phyloP scores from a whole-genome alignment of 2,329 filamentous ascomycete genomes.

The Emmonsia crescens region DNA sequence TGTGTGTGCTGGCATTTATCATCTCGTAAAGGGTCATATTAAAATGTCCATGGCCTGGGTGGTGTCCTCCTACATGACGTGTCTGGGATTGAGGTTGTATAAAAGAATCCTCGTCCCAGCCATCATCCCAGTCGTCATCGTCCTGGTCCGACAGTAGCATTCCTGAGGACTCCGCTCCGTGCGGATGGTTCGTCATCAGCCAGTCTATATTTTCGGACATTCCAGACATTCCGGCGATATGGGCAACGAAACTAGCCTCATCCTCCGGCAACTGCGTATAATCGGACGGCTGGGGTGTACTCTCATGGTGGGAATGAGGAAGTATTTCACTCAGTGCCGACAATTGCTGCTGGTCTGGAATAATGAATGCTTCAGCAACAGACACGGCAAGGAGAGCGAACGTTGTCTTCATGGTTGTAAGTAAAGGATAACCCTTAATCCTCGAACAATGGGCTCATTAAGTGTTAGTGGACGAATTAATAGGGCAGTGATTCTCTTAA shows the following conservation, averaged over 20 bases:
- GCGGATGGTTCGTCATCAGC: background rate
- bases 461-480: background rate
- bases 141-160: background rate
- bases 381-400: constrained; percentile 37
- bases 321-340: constrained; percentile 13
- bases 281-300: background rate
- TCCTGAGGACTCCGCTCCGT: background rate
- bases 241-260: background rate
- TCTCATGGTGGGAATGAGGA: constrained; percentile 3
- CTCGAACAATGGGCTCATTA: background rate
- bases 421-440: background rate
- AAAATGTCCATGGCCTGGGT: constrained; percentile 32
- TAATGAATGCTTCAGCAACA: constrained; percentile 39
- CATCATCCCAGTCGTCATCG: constrained; percentile 3
- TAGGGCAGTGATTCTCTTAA: background rate
- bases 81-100: background rate
- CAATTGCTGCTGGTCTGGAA: constrained; percentile 40
- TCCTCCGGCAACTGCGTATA: background rate
- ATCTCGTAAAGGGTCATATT: constrained; percentile 71
- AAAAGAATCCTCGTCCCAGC: background rate
- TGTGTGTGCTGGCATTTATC: constrained; percentile 64
- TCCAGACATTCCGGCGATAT: background rate
- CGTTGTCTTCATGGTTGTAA: constrained; percentile 36
- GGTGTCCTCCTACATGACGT: constrained; percentile 9
- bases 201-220: background rate